Conservation (phyloP, 2,329 filamentous ascomycete genomes). For the Daldinia eschscholtzii region DNA sequence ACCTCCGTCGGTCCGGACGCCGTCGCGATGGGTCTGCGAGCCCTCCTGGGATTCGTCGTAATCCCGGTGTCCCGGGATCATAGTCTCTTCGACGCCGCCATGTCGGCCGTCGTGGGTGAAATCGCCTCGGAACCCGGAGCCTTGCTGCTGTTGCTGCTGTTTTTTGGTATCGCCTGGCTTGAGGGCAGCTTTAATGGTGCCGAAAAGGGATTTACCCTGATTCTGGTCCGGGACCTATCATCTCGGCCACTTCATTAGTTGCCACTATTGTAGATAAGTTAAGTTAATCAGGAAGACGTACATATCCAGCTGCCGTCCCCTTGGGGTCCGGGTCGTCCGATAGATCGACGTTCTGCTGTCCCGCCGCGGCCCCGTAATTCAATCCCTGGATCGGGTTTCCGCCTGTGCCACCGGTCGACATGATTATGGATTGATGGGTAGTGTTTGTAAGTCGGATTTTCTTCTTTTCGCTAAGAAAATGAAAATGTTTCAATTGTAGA, state of each 20-base stretch:
- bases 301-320: conserved; percentile 39
- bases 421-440: conserved; percentile 17
- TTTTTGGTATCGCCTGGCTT: conserved; percentile 36
- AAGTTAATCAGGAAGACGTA: conserved; percentile 10
- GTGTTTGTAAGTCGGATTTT: background rate
- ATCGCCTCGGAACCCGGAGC: conserved; percentile 21
- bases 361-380: conserved; percentile 26
- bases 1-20: conserved; percentile 11
- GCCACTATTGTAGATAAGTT: background rate
- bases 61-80: conserved; percentile 32
- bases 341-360: conserved; percentile 22
- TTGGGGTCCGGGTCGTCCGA: conserved; percentile 40
- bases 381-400: conserved; percentile 25
- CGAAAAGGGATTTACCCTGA: conserved; percentile 32
- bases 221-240: conserved; percentile 22
- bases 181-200: conserved; percentile 37
- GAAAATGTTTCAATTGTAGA: background rate
- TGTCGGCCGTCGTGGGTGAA: conserved; percentile 33
- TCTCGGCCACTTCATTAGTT: conserved; percentile 3
- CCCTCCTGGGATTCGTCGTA: conserved; percentile 33
- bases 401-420: conserved; percentile 42
- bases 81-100: conserved; percentile 36
- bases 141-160: conserved; percentile 15
- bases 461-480: background rate
- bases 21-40: conserved; percentile 20